Evolutionary conservation across 352 stramenopile species (phyloP).

Genomic region (Phytophthora sansomeana): DNA sequence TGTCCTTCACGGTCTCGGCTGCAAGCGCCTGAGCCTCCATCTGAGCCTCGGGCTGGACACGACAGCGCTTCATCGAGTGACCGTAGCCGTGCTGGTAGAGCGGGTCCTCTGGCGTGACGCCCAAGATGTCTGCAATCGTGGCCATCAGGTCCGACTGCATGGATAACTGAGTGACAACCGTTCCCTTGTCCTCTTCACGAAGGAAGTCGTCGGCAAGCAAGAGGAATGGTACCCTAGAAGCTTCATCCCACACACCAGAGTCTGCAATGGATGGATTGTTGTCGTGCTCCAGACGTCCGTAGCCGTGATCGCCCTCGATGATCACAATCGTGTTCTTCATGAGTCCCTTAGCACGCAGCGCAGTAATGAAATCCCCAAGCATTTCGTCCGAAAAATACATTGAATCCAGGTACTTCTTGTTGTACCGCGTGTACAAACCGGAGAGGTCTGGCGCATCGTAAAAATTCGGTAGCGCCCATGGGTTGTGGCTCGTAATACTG

Average conservation of each 20-base stretch:
- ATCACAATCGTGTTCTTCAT: slow-evolving; percentile 84
- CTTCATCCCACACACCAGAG: slow-evolving; percentile 74
- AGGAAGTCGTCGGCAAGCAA: slow-evolving; percentile 75
- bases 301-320: slow-evolving; percentile 73
- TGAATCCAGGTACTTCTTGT: slow-evolving; percentile 76
- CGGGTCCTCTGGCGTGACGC: slow-evolving; percentile 55
- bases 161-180: slow-evolving; percentile 60
- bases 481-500: slow-evolving; percentile 78
- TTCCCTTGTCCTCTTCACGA: slow-evolving; percentile 50
- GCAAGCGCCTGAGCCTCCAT: slow-evolving; percentile 26
- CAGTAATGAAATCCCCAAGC: slow-evolving; percentile 64
- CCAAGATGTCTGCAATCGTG: slow-evolving; percentile 72
- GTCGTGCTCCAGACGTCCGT: slow-evolving; percentile 71
- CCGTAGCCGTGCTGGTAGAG: slow-evolving; percentile 72
- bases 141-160: slow-evolving; percentile 83
- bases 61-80: slow-evolving; percentile 76
- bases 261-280: slow-evolving; percentile 73
- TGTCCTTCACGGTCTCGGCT: slow-evolving; percentile 13
- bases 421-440: slow-evolving; percentile 66
- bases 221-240: slow-evolving; percentile 66
- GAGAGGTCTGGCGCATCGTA: slow-evolving; percentile 60
- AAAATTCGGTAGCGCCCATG: slow-evolving; percentile 58
- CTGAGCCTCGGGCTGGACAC: slow-evolving; percentile 25
- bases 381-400: slow-evolving; percentile 78
- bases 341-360: slow-evolving; percentile 55